A percentile compares a stretch with the other conserved stretches of the same genome.
Conservation (phyloP, 345 rosid genomes). For the Turritis glabra region DNA sequence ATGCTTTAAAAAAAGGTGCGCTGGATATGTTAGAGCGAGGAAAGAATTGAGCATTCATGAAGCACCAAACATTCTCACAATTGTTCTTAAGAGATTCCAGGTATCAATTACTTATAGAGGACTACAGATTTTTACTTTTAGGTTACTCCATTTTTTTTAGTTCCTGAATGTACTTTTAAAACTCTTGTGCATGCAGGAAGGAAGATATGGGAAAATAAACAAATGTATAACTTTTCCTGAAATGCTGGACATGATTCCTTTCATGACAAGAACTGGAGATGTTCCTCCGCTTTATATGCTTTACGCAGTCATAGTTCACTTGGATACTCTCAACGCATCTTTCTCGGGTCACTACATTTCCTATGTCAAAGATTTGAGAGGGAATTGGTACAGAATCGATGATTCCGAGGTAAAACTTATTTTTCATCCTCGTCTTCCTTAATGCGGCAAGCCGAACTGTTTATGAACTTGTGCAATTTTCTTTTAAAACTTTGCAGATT, state of each 20-base stretch:
- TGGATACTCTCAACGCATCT: constrained; percentile 80
- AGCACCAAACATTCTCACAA: constrained; percentile 86
- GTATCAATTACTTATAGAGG: constrained; percentile 38
- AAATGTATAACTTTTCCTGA: constrained; percentile 80
- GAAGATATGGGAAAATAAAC: constrained; percentile 74
- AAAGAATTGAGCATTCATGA: constrained; percentile 82
- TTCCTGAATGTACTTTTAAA: neutral
- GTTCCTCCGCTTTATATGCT: constrained; percentile 77
- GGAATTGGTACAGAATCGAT: constrained; percentile 78
- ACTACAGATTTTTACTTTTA: neutral
- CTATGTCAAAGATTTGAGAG: constrained; percentile 68
- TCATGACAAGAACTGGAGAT: constrained; percentile 69
- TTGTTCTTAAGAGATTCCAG: constrained; percentile 88
- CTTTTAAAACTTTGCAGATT: constrained; percentile 46
- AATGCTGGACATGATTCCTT: constrained; percentile 80
- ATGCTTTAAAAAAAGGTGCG: constrained; percentile 52
- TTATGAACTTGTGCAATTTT: neutral
- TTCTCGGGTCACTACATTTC: constrained; percentile 86
- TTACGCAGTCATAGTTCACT: constrained; percentile 80
- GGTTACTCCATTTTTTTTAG: neutral
- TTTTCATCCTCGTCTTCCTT: neutral
- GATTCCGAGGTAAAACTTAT: constrained; percentile 60
- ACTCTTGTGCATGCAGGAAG: constrained; percentile 53
- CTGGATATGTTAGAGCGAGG: constrained; percentile 72
- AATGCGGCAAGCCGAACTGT: neutral